Evolutionary conservation across 257 asterid species (phyloP), one percentile per base, ranked within the genome.

Genomic region (Verbena officinalis): DNA sequence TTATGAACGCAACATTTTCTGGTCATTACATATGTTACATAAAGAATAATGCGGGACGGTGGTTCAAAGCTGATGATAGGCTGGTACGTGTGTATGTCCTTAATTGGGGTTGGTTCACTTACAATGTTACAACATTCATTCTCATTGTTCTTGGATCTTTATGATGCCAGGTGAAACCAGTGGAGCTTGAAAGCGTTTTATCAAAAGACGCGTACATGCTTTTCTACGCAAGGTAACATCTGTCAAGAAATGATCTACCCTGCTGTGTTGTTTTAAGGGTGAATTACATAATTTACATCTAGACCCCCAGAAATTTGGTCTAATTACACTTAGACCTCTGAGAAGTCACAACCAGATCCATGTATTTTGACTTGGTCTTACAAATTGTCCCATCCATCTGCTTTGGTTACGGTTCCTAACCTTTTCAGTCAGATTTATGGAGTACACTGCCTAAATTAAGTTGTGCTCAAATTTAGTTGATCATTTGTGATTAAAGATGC

Each of bases 1-100:
- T 68, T 62, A 78, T 76, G 94, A 85, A 85, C 70, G 86, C 94
- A 34, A 70, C 95, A 40, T 82, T 77, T 78, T 83, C 92, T 71
- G 97, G 97, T 69, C 97, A 90, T 80, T 90, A 90, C 50, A 78
- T 90, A 55, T 85, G 89, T 69, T 87, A 85, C 71, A 76, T 90
- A 31, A 87, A 84, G 78, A 88, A 84, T 63, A 72, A 76, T 67
- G 86, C 71, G 42, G 86, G 87, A 63, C 75, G 67, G 79, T 90
- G 97, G 97, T 90, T 83, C 81, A 79, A 81, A 73, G 83, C 80
- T 58, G 88, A 90, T 49, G 97, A 90, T 71, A 80, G 84, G 50
- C 62, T 38, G 82, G 97, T n/a, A n/a, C n/a, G n/a, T n/a, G n/a
- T n/a, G n/a, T 90, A 82, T 40, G 88, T 59, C 59, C 56, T 56